phyloP scores from a whole-genome alignment of 345 rosid species.

The Salix suchowensis region DNA sequence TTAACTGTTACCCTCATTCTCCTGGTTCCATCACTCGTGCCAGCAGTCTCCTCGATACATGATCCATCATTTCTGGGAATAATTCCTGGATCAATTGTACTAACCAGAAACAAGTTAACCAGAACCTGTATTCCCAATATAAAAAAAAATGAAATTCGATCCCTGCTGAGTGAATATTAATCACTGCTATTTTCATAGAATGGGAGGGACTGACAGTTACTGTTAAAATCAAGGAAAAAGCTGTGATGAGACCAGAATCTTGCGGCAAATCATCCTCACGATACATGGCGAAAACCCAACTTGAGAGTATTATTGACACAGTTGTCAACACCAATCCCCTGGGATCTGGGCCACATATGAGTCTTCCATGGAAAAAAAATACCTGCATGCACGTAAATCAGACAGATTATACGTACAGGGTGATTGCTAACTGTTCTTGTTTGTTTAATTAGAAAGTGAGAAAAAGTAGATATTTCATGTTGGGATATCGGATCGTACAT shows the following conservation, averaged over 20 bases:
- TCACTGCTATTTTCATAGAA: too few relatives aligned
- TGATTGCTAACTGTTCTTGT: too few relatives aligned
- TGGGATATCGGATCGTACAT: slow-evolving; percentile 10
- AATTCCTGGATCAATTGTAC: slow-evolving; percentile 39
- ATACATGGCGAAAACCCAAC: slow-evolving; percentile 36
- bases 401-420: too few relatives aligned
- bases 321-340: slow-evolving; percentile 33
- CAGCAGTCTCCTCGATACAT: slow-evolving; percentile 12
- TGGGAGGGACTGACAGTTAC: slow-evolving; percentile 19
- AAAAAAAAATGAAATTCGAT: neutral
- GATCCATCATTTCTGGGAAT: slow-evolving; percentile 26
- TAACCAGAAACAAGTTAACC: slow-evolving; percentile 27
- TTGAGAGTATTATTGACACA: slow-evolving; percentile 26
- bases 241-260: slow-evolving; percentile 8
- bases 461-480: too few relatives aligned
- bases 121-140: slow-evolving; percentile 22
- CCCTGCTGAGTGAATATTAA: too few relatives aligned
- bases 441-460: too few relatives aligned
- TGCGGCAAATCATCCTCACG: slow-evolving; percentile 19
- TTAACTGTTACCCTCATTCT: slow-evolving; percentile 30
- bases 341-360: slow-evolving; percentile 42
- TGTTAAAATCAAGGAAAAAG: slow-evolving; percentile 17
- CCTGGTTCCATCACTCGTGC: slow-evolving; percentile 16
- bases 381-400: slow-evolving; percentile 21
- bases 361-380: slow-evolving; percentile 39